Evolutionary conservation across 2,329 filamentous ascomycete species (phyloP), one percentile per base, ranked within the genome.

Genomic region (Neoscytalidium dimidiatum): DNA sequence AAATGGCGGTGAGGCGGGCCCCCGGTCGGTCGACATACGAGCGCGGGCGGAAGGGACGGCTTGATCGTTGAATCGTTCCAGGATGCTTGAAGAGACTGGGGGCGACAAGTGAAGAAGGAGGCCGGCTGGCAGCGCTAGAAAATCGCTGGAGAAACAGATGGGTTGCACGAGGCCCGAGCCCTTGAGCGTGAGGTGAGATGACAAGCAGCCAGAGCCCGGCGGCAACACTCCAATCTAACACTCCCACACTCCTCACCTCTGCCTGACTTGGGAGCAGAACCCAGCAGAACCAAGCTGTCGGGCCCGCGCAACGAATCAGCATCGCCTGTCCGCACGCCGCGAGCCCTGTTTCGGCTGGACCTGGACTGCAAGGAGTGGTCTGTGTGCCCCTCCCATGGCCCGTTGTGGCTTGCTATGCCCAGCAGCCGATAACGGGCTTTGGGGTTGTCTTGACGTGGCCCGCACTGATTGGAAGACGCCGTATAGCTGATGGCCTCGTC

Each of bases 401-500:
- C 49, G 33, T 57, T 64, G 62, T 64, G 63, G 63, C 63, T 64
- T 60, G 48, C 60, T 49, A 62, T 62, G 57, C 57, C 57, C 28
- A 61, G 57, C 49, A 53, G 49, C 62, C 62, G 63, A 64, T 64
- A 64, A 58, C 63, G 63, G 63, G 43, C 63, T 51, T 44, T 64
- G 63, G 33, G 31, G 23, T 49, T n/a, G 43, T 29, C 53, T 60
- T 43, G 63, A 64, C 63, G 63, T 64, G 63, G 63, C 63, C 51
- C 63, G 33, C 29, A 31, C 23, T 64, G 63, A 64, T 64, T 64
- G 63, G 63, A 63, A 63, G 61, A 53, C 48, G 23, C 35, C 33
- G 35, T 23, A 17, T 63, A 33, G 61, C 61, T 63, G 46, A 63
- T 28, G 28, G 48, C 13, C 28, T 53, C 28, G 21, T 43, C 48